A percentile compares a stretch with the other conserved stretches of the same genome.
Evolutionary conservation across 2,329 filamentous ascomycete genomes (phyloP).

Genomic region (Colletotrichum sp.): DNA sequence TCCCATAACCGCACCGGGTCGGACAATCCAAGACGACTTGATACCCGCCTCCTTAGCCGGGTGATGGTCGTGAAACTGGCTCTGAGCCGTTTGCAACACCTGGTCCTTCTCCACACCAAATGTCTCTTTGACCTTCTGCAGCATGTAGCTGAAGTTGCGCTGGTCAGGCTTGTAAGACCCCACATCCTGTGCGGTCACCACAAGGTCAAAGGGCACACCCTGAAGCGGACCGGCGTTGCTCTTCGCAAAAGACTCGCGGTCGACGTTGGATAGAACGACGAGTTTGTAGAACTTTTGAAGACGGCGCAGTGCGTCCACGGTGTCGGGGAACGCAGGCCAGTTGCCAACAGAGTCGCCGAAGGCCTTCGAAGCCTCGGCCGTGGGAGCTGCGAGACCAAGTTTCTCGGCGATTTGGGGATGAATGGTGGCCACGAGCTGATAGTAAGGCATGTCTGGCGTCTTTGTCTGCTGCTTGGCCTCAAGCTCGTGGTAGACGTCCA

Average conservation of each 20-base stretch:
- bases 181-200: conserved; percentile 74
- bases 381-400: conserved; percentile 39
- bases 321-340: conserved; percentile 67
- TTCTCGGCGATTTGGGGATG: conserved; percentile 52
- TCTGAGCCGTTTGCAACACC: conserved; percentile 72
- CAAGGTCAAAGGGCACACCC: conserved; percentile 59
- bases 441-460: conserved; percentile 65
- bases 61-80: conserved; percentile 72
- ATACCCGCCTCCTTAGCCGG: conserved; percentile 66
- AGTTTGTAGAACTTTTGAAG: conserved; percentile 61
- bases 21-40: conserved; percentile 65
- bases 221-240: conserved; percentile 51
- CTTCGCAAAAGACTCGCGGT: conserved; percentile 52
- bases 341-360: conserved; percentile 58
- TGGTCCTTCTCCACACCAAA: conserved; percentile 60
- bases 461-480: conserved; percentile 57
- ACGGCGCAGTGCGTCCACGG: conserved; percentile 55
- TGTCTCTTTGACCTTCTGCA: conserved; percentile 55
- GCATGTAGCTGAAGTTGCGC: conserved; percentile 70
- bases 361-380: conserved; percentile 42
- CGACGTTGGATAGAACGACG: conserved; percentile 63
- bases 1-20: conserved; percentile 45
- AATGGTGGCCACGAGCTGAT: conserved; percentile 57
- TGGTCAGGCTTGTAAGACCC: conserved; percentile 73
- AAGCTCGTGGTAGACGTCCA: conserved; percentile 45